Evolutionary conservation across 2,329 filamentous ascomycete genomes (phyloP).

Genomic region (Penicillium sclerotigenum): DNA sequence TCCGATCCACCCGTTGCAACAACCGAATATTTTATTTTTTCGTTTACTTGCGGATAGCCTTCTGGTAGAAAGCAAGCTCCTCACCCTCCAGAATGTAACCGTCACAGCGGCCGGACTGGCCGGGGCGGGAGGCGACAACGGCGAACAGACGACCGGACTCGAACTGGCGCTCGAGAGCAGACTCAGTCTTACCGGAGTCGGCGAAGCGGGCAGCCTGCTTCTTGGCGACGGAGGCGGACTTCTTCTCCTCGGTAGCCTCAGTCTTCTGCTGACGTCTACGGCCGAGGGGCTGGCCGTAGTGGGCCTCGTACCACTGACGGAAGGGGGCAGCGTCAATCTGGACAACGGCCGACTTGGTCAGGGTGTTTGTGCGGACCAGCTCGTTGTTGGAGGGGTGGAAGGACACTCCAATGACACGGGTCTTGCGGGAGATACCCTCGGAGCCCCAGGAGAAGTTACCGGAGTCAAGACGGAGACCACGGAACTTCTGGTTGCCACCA

Average conservation of each 20-base stretch:
- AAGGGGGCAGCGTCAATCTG: constrained; percentile 98
- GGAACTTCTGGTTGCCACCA: constrained; percentile 99
- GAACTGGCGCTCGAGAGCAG: constrained; percentile 94
- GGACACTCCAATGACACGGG: constrained; percentile 95
- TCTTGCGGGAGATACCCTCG: constrained; percentile 97
- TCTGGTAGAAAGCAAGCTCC: constrained; percentile 99
- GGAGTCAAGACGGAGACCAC: constrained; percentile 94
- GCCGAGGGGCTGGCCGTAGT: constrained; percentile 91
- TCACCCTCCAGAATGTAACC: constrained; percentile 99
- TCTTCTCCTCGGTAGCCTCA: constrained; percentile 64
- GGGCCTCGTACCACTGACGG: constrained; percentile 99
- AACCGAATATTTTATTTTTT: constrained; percentile 28
- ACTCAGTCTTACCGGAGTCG: constrained; percentile 86
- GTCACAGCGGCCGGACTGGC: constrained; percentile 94
- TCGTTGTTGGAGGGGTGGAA: constrained; percentile 99
- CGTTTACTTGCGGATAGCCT: constrained; percentile 95
- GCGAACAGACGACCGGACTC: constrained; percentile 98
- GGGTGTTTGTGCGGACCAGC: constrained; percentile 99
- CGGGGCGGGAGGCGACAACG: constrained; percentile 86
- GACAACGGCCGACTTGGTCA: constrained; percentile 97
- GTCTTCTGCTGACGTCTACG: constrained; percentile 83
- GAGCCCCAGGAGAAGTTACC: constrained; percentile 99
- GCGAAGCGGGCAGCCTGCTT: constrained; percentile 90
- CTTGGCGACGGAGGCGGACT: constrained; percentile 92
- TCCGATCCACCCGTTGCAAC: constrained; percentile 36